Evolutionary conservation across 257 asterid genomes (phyloP), one percentile per base, ranked within the genome.

Genomic region (Primulina tabacum): DNA sequence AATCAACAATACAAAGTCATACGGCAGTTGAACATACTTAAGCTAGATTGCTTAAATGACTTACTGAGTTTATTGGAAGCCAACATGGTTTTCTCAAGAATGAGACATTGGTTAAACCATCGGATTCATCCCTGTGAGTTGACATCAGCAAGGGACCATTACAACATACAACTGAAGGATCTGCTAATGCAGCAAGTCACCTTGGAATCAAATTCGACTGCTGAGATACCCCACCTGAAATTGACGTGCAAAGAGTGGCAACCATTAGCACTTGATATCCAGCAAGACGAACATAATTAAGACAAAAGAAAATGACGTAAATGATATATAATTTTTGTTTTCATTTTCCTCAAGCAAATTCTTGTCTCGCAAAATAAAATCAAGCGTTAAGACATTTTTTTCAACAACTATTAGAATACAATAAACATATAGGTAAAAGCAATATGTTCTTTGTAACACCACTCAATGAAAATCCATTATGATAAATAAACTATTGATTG

Each of bases 131-230:
- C 88, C 99, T 90, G 56, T 65, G 75, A 53, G 62, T 9, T 59
- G 47, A 61, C 66, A 71, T 66, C 57, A 68, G 75, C 69, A 74
- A 69, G 52, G 47, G 52, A 40, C 52, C 5, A 40, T 12, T 40
- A 3, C 1, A 5, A 3, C 17, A 16, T 40, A 70, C 17, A 29
- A 70, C 63, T 68, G 37, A 28, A 61, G 37, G 26, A 29, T 59
- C 55, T 73, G 63, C 24, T 57, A 62, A 73, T 24, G 50, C 52
- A 62, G 50, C 28, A 59, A 40, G 65, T 76, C 72, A 90, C 99
- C 99, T 93, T 93, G 64, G 85, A 79, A 77, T 93, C 97, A 82
- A 90, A 90, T 69, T 93, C 96, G 81, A 90, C 73, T 24, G 96
- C 87, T 7, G 96, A 73, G 70, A 89, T 69, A n/a, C 97, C 97